Evolutionary conservation across 495 filamentous ascomycete genomes (phyloP), one percentile per base, ranked within the genome.

Genomic region (Neurospora sp.): DNA sequence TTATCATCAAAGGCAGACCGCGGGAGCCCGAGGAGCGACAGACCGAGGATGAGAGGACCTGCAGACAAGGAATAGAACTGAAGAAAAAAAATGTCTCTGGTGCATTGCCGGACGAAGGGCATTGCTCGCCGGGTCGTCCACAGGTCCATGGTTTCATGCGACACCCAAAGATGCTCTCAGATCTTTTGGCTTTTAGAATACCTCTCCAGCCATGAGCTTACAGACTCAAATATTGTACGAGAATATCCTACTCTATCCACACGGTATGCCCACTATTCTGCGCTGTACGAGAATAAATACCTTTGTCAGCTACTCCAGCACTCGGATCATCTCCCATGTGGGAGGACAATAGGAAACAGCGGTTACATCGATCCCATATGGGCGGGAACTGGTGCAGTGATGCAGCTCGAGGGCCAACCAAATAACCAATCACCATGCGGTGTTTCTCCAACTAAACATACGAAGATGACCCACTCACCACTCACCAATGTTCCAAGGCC

Each of bases 401-500:
- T 49, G 20, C 12, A 20, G 46, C 49, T 60, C 49, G 14, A 18
- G 14, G 46, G 27, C 27, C 27, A 62, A 18, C 54, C 23, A 31
- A 62, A 31, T 12, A 35, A 62, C 54, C 54, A 66, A 66, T 66
- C 54, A 35, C 12, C 3, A 66, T 62, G 54, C 54, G 37, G 37
- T 42, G 37, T 39, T 69, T 69, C 49, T 69, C 38, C 54, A 73
- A 70, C 39, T 27, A 73, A 69, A 62, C 72, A 73, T 23, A 42
- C 72, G 54, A 39, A 27, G 49, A 66, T 66, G 54, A 66, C 54
- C 54, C 27, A 35, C 27, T 62, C 54, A 62, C 49, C 46, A 54
- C 46, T 49, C 46, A 49, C 46, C 46, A 23, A 60, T 60, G 11
- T 14, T 20, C 10, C 20, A 23, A 54, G 46, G 20, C 46, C 49